Conservation (phyloP, 192 early-diverging fungal genomes). For the Rhizoclosmatium sp. region DNA sequence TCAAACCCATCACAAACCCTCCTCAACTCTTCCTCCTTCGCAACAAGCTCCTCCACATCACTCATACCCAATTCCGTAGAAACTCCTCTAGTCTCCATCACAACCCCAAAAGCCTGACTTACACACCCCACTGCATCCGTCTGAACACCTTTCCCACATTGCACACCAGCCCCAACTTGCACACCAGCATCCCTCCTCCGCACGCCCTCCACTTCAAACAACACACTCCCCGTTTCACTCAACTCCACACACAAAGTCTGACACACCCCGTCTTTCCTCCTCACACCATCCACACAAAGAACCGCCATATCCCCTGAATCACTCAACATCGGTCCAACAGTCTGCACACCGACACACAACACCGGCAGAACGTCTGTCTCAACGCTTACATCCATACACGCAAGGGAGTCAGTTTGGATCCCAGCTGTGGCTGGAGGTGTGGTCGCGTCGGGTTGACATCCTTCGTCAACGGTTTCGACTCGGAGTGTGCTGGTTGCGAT, state of each 20-base stretch:
- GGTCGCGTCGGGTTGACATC: background rate
- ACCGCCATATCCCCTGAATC: too few species aligned
- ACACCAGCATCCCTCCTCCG: background rate
- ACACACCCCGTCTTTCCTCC: too few species aligned
- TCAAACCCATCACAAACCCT: background rate
- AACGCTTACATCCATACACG: background rate
- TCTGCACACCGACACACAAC: too few species aligned
- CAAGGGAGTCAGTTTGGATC: background rate
- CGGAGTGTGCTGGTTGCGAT: background rate
- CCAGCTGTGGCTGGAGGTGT: too few species aligned
- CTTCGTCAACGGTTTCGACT: background rate
- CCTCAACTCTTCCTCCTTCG: too few species aligned
- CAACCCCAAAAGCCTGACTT: background rate
- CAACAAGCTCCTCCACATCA: too few species aligned
- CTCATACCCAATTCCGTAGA: background rate
- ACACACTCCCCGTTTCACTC: too few species aligned
- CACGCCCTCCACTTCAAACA: too few species aligned
- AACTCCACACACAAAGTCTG: too few species aligned
- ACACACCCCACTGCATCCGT: background rate
- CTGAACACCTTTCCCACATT: background rate
- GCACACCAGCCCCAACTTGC: background rate
- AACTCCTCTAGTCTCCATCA: background rate
- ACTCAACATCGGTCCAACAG: too few species aligned
- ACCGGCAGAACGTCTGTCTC: background rate
- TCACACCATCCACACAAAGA: too few species aligned